Conservation (phyloP, 202 grass and related monocot species). For the Carex arenaria region DNA sequence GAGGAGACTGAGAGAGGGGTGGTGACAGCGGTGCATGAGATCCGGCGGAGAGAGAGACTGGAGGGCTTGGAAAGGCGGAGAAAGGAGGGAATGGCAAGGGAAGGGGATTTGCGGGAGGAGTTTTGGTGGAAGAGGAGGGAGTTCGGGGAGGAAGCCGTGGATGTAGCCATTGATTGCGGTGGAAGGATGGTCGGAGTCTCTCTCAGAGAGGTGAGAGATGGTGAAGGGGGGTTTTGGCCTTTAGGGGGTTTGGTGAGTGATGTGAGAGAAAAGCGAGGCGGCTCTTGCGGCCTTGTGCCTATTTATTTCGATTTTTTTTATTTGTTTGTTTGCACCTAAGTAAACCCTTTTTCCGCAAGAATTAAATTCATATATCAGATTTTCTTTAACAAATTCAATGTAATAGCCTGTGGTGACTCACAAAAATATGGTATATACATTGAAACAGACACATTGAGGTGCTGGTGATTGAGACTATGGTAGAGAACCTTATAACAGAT, state of each 20-base stretch:
- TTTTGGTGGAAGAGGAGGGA: slow-evolving; percentile 17
- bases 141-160: slow-evolving; percentile 9
- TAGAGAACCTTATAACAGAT: background rate
- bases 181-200: background rate
- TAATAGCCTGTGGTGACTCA: background rate
- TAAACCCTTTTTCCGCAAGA: background rate
- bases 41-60: slow-evolving; percentile 1
- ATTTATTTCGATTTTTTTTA: background rate
- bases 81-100: background rate
- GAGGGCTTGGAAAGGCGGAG: background rate
- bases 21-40: slow-evolving; percentile 56
- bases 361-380: background rate
- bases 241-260: slow-evolving; percentile 20
- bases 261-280: background rate
- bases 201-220: slow-evolving; percentile 20
- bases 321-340: background rate
- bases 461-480: background rate
- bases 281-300: background rate
- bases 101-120: background rate
- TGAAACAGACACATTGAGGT: no score
- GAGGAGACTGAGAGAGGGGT: slow-evolving; percentile 13
- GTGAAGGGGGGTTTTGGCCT: slow-evolving; percentile 11
- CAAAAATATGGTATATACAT: background rate
- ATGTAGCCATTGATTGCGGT: slow-evolving; percentile 3
- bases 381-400: background rate